These are phyloP conservation scores for Vickermania ingenoplastis DNA, from an alignment of 208 protist species.

Conservation along the genomic window DNA sequence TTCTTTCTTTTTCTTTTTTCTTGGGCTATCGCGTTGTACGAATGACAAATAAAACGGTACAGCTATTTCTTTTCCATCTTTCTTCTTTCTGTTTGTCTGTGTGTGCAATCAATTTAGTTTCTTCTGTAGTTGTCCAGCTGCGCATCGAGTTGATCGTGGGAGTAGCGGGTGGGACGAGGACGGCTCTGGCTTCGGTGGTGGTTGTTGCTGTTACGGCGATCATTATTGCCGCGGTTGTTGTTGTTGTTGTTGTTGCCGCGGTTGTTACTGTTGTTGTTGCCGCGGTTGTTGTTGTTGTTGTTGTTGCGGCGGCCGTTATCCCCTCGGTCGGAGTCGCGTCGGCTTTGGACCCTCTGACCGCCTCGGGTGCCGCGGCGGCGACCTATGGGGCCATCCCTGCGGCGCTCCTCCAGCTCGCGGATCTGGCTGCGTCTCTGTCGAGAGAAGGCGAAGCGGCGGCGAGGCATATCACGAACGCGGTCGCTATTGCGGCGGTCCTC, in stretches of 20 bases:
- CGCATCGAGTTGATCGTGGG: slow-evolving; percentile 46
- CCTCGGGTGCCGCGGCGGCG: slow-evolving; percentile 11
- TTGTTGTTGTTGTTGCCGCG: slow-evolving; percentile 8
- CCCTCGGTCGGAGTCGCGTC: slow-evolving; percentile 5
- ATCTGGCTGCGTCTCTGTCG: slow-evolving; percentile 6
- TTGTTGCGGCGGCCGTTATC: slow-evolving; percentile 8
- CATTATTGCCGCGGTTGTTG: slow-evolving; percentile 5
- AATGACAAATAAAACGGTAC: background rate
- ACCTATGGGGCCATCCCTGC: background rate
- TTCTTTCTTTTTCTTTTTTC: background rate
- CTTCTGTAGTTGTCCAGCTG: slow-evolving; percentile 72
- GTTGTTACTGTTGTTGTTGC: slow-evolving; percentile 15
- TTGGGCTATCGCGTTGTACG: background rate
- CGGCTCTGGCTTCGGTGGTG: slow-evolving; percentile 7
- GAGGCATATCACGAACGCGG: slow-evolving; percentile 10
- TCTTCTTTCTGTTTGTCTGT: too few species aligned
- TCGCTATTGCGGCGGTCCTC: slow-evolving; percentile 19
- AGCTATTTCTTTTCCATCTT: background rate
- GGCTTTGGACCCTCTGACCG: slow-evolving; percentile 3
- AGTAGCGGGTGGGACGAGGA: slow-evolving; percentile 16
- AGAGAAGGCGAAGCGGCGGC: slow-evolving; percentile 2
- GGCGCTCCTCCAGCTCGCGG: slow-evolving; percentile 7
- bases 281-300: slow-evolving; percentile 10
- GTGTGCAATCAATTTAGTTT: too few species aligned
- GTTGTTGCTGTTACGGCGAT: slow-evolving; percentile 7